Percentiles rank a stretch among this genome's conserved stretches.
Evolutionary conservation across 2,329 filamentous ascomycete genomes (phyloP).

Genomic region (Phoma sp.): DNA sequence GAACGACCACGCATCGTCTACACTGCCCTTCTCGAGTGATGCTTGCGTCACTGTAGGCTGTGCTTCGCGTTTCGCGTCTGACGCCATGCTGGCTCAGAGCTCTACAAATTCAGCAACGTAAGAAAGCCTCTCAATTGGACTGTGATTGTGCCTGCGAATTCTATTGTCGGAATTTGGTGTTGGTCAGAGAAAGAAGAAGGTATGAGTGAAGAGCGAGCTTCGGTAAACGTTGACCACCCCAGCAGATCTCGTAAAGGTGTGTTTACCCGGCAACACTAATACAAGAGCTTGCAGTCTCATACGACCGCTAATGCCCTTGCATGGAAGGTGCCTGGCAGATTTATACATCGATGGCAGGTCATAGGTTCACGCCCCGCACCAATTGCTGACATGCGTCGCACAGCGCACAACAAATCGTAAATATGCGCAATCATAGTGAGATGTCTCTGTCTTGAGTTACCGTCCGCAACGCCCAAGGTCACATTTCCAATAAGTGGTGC

Average conservation of each 20-base stretch:
- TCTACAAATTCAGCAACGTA: no score
- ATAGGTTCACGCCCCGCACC: constrained; percentile 1
- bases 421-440: not conserved
- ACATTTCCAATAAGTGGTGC: not conserved
- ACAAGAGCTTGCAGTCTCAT: not conserved
- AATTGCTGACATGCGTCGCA: constrained; percentile 15
- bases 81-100: not conserved
- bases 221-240: no score
- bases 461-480: not conserved
- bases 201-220: not conserved
- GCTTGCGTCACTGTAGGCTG: not conserved
- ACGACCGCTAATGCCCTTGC: not conserved
- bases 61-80: not conserved
- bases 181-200: not conserved
- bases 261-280: not conserved
- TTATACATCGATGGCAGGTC: not conserved
- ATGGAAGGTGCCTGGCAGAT: not conserved
- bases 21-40: not conserved
- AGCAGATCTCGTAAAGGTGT: not conserved
- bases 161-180: not conserved
- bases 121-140: no score
- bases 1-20: constrained; percentile 20
- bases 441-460: not conserved
- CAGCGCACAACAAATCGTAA: not conserved
- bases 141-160: no score